Evolutionary conservation across 352 stramenopile genomes (phyloP).

Genomic region (Globisporangium parvum): DNA sequence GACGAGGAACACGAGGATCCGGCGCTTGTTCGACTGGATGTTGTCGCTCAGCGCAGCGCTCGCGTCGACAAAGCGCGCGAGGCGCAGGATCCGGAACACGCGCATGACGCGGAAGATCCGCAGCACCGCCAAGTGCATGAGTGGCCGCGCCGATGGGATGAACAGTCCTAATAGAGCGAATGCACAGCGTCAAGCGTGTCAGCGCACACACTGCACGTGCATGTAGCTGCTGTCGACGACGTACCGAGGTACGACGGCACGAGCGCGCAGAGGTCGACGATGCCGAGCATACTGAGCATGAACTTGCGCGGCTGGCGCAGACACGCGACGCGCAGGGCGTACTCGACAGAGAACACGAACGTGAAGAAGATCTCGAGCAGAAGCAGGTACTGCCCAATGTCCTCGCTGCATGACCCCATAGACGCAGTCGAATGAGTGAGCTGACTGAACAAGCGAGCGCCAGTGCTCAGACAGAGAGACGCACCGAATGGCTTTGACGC

Average conservation of each 20-base stretch:
- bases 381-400: conserved; percentile 59
- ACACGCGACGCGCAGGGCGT: conserved; percentile 56
- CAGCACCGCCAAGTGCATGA: conserved; percentile 58
- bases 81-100: conserved; percentile 67
- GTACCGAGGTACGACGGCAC: conserved; percentile 74
- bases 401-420: conserved; percentile 26
- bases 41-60: conserved; percentile 61
- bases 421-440: neutral
- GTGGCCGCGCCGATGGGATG: conserved; percentile 38
- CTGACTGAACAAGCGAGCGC: neutral
- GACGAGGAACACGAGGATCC: conserved; percentile 71
- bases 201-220: too few species aligned
- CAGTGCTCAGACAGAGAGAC: neutral
- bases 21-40: conserved; percentile 72
- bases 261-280: conserved; percentile 72
- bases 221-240: neutral
- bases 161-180: conserved; percentile 26
- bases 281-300: conserved; percentile 58
- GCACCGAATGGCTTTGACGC: conserved; percentile 62
- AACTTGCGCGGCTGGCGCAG: conserved; percentile 56
- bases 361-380: conserved; percentile 75
- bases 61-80: conserved; percentile 70
- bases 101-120: conserved; percentile 78
- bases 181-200: neutral
- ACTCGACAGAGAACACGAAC: conserved; percentile 74